Base-by-base conservation (phyloP, 192 early-diverging fungal genomes). In the Neocallimastix lanati region DNA sequence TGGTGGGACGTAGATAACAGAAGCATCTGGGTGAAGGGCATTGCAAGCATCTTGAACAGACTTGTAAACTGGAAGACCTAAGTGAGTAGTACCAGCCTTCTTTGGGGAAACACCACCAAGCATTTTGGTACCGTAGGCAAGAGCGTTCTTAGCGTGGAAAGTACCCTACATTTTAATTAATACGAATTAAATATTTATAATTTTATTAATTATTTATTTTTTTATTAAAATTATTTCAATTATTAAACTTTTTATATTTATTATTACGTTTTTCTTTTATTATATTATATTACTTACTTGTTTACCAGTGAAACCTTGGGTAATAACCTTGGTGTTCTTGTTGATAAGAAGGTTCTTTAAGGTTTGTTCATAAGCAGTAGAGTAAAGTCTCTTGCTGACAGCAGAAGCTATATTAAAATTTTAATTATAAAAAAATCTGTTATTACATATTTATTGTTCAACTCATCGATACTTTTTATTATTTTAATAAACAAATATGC, bases 1-100 rank as follows among this genome's bases (percentile, higher is more conserved):
- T 77, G 98, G 98, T n/a, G 98, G 98, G 25, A 99, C 98, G 78
- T 99, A 99, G 88, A 99, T 96, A 29, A 96, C 98, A n/a, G 93
- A 92, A 29, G 96, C 98, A 85, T 99, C 94, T 28, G 97, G 95
- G 85, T 93, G 93, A 81, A 93, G 90, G 83, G 93, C 87, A 78
- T 92, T 76, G 25, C 91, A 91, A 77, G 97, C 93, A 83, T 96
- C 94, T 81, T 87, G 84, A 77, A 96, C 93, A 29, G 91, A 91
- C 79, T 89, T 94, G 86, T 97, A 99, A 25, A 99, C 96, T 36
- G 98, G 98, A 38, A 96, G 92, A 81, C 93, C 96, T 81, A 99
- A 86, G 87, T 99, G 98, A 28, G 88, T 90, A 80, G 89, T 88
- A 14, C 98, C 98, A 33, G 95, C 96, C 91, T 98, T 98, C 82